Conservation (phyloP, 768 basidiomycete genomes). For the Rubroboletus satanas region DNA sequence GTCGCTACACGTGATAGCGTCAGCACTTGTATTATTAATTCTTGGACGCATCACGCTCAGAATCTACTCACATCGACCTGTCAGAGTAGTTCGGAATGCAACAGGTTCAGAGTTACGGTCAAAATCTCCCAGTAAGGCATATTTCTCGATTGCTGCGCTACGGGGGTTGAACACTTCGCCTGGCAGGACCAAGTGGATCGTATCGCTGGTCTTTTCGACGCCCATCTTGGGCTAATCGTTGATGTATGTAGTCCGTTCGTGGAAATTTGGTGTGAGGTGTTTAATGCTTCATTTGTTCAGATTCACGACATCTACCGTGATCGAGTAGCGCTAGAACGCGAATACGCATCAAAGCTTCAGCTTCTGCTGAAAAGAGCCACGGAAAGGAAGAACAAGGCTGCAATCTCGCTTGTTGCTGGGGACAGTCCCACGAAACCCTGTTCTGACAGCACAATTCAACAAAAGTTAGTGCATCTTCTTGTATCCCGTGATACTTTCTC, state of each 20-base stretch:
- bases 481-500: conserved; percentile 6
- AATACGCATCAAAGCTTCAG: conserved; percentile 73
- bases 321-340: conserved; percentile 65
- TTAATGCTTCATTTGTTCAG: conserved; percentile 35
- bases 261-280: neutral
- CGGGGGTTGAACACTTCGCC: conserved; percentile 9
- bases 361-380: conserved; percentile 58
- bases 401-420: conserved; percentile 55
- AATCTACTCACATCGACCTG: neutral
- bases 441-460: conserved; percentile 47
- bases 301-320: conserved; percentile 70
- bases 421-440: conserved; percentile 62
- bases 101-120: conserved; percentile 41
- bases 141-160: neutral
- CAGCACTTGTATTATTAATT: neutral
- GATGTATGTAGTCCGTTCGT: conserved; percentile 47
- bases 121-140: conserved; percentile 47
- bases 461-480: conserved; percentile 44
- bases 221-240: conserved; percentile 58
- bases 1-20: neutral
- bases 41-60: neutral
- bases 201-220: conserved; percentile 53
- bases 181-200: conserved; percentile 69
- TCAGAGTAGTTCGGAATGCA: conserved; percentile 11
- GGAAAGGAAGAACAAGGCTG: conserved; percentile 67